These are phyloP conservation scores for Botrytis medusae DNA, from an alignment of 2,329 filamentous ascomycete genomes.

Conservation along the genomic window DNA sequence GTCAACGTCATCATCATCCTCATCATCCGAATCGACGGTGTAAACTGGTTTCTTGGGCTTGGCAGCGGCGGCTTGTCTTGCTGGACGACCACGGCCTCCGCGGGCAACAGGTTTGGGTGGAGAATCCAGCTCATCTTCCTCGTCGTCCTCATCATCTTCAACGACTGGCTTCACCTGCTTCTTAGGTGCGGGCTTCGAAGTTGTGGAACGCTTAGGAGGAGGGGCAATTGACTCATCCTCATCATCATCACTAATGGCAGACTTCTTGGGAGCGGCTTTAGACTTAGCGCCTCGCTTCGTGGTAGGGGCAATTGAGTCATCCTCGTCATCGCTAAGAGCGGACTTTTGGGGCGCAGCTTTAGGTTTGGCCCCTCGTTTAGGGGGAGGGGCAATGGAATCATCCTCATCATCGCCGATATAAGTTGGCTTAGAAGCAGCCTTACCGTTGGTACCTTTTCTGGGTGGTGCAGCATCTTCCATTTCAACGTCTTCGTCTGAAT, in stretches of 20 bases:
- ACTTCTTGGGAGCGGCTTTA: constrained; percentile 16
- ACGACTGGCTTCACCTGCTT: constrained; percentile 20
- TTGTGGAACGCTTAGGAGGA: constrained; percentile 12
- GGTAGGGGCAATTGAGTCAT: constrained; percentile 36
- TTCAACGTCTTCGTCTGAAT: constrained; percentile 36
- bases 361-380: constrained; percentile 24
- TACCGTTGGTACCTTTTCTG: constrained; percentile 19
- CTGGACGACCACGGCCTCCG: constrained; percentile 18
- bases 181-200: constrained; percentile 12
- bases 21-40: constrained; percentile 31
- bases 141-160: constrained; percentile 36
- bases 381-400: constrained; percentile 13
- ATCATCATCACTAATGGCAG: constrained; percentile 16
- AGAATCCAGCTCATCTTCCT: constrained; percentile 24
- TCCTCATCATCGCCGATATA: constrained; percentile 28
- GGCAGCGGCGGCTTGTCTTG: constrained; percentile 17
- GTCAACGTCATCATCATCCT: constrained; percentile 40
- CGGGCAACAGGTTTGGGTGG: constrained; percentile 39
- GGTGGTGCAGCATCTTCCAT: constrained; percentile 25
- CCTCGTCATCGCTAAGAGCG: constrained; percentile 32
- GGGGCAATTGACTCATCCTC: constrained; percentile 15
- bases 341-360: constrained; percentile 29
- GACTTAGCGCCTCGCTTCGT: constrained; percentile 39
- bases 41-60: constrained; percentile 21
- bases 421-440: constrained; percentile 6